Percentiles rank a stretch among this genome's conserved stretches.
phyloP scores from a whole-genome alignment of 2,329 filamentous ascomycete species.

The Arthrobotrys sphaeroides region DNA sequence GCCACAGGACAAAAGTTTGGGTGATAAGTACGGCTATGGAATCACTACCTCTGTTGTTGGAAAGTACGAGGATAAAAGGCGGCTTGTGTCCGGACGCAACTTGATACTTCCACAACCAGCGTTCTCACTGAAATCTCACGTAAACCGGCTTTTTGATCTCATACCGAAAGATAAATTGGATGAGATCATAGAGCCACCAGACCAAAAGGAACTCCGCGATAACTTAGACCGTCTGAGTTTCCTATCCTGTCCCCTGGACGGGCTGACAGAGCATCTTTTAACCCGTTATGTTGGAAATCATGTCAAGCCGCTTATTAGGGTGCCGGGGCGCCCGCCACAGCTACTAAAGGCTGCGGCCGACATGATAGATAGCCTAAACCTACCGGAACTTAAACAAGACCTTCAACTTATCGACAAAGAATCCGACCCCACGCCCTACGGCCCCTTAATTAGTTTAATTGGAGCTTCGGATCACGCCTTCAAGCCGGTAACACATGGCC shows the following conservation, averaged over 20 bases:
- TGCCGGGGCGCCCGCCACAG: constrained; percentile 26
- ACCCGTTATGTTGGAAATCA: constrained; percentile 61
- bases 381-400: not conserved
- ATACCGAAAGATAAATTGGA: constrained; percentile 55
- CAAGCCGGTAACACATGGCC: constrained; percentile 64
- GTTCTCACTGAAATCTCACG: constrained; percentile 59
- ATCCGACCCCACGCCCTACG: constrained; percentile 61
- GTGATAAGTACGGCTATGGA: not conserved
- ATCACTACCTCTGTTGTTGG: constrained; percentile 57
- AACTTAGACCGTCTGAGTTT: constrained; percentile 54
- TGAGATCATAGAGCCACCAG: constrained; percentile 25
- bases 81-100: constrained; percentile 60
- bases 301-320: constrained; percentile 60
- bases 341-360: constrained; percentile 8
- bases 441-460: constrained; percentile 14
- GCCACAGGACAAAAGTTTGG: not conserved
- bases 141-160: constrained; percentile 60
- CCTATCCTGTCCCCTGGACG: constrained; percentile 59
- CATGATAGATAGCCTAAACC: not conserved
- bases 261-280: constrained; percentile 59
- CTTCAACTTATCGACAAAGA: constrained; percentile 21
- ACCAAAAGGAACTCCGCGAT: constrained; percentile 39
- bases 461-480: constrained; percentile 54
- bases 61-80: not conserved
- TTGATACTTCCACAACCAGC: constrained; percentile 63